Evolutionary conservation across 441 rosid genomes (phyloP).

Genomic region (Codiaeum variegatum): DNA sequence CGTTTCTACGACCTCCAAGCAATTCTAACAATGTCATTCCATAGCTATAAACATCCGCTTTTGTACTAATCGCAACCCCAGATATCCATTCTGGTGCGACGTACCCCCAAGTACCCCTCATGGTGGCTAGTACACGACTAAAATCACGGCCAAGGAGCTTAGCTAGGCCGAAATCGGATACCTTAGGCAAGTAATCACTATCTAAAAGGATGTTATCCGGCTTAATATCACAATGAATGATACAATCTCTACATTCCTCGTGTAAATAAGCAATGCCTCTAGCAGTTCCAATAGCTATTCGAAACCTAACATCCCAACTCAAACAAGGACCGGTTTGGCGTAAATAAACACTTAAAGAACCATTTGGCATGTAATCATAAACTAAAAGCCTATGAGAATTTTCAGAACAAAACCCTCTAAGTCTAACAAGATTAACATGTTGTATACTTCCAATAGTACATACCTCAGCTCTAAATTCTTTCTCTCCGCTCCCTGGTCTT

Average conservation of each 20-base stretch:
- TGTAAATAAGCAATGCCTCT: conserved; percentile 78
- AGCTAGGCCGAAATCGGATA: conserved; percentile 81
- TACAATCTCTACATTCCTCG: conserved; percentile 86
- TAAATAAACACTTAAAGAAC: conserved; percentile 61
- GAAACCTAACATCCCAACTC: conserved; percentile 67
- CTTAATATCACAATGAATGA: conserved; percentile 88
- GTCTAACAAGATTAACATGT: conserved; percentile 82
- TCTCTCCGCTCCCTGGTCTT: conserved; percentile 74
- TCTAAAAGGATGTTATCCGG: conserved; percentile 88
- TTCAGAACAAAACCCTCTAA: conserved; percentile 82
- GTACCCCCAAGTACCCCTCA: conserved; percentile 92
- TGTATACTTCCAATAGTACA: conserved; percentile 84
- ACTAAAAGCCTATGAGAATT: conserved; percentile 67
- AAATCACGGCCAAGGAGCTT: conserved; percentile 84
- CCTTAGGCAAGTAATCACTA: conserved; percentile 53
- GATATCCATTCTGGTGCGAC: conserved; percentile 96
- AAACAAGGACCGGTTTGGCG: conserved; percentile 43
- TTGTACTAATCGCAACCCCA: conserved; percentile 72
- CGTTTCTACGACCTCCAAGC: conserved; percentile 78
- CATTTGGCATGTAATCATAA: conserved; percentile 89
- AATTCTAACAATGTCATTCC: conserved; percentile 88
- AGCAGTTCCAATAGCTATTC: conserved; percentile 68
- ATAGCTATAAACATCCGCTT: conserved; percentile 85
- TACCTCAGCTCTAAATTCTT: conserved; percentile 82
- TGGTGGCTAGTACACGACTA: conserved; percentile 72